Evolutionary conservation across 2,329 filamentous ascomycete species (phyloP), one percentile per base, ranked within the genome.

Genomic region (Alternaria metachromatica): DNA sequence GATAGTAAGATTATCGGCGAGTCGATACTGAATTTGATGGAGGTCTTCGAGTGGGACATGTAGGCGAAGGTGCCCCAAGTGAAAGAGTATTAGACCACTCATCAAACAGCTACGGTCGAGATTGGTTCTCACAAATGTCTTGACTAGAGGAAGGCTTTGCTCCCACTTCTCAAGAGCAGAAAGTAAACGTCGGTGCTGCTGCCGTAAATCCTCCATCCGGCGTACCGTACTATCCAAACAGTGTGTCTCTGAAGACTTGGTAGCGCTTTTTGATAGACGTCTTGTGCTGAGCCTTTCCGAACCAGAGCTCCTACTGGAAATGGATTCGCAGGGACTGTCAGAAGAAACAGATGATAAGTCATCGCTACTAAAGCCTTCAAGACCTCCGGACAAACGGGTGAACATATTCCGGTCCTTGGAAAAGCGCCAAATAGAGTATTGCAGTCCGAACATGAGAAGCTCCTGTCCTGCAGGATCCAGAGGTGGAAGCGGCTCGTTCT

Each of bases 21-120:
- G 23, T 18, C 55, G 44, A 37, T 58, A 58, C 13, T 58, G 55
- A 33, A 58, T 58, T 49, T 58, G 55, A 28, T 58, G 55, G 15
- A 49, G n/a, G 15, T 58, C 55, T 20, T 58, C 55, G 7, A 58
- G 25, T 6, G 55, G 55, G 10, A 33, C 55, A 21, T 20, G 12
- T 12, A 58, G 55, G 12, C 55, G 55, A 15, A 58, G 28, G 11
- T 33, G 37, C 6, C 55, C 20, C n/a, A 58, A 25, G 25, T 58
- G 55, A 25, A 37, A 58, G 25, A 58, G 44, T 58, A 58, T 50
- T 18, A 58, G 44, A 25, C 55, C 43, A 58, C 55, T 58, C 44
- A 58, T 18, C 26, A 58, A 25, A 23, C 26, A 21, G 44, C 55
- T 58, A 21, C 50, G 50, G 28, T 54, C 50, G 23, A 54, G 50